phyloP scores from a whole-genome alignment of 2,329 filamentous ascomycete species.

The Xylariaceae sp. region DNA sequence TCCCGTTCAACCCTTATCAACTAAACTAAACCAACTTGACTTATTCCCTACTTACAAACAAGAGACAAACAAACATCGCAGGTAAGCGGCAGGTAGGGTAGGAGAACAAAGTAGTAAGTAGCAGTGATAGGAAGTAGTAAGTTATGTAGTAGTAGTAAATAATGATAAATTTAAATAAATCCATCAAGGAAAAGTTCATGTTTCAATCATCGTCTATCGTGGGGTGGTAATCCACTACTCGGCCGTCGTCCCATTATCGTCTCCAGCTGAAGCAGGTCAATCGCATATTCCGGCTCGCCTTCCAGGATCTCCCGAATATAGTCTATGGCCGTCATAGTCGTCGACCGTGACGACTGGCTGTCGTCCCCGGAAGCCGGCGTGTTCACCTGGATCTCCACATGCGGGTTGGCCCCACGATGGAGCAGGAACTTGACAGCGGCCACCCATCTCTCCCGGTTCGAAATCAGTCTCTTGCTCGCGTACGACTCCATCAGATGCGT shows the following conservation, averaged over 20 bases:
- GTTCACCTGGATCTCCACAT: slow-evolving; percentile 26
- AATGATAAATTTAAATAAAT: neutral
- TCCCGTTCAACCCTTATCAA: too few species aligned
- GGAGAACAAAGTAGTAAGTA: too few species aligned
- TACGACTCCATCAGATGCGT: slow-evolving; percentile 29
- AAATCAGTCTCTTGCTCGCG: slow-evolving; percentile 28
- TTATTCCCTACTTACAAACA: too few species aligned
- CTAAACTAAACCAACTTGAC: too few species aligned
- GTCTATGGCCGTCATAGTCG: slow-evolving; percentile 26
- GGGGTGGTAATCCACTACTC: slow-evolving; percentile 24
- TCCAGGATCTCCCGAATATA: slow-evolving; percentile 30
- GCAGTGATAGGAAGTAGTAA: too few species aligned
- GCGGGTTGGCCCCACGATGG: slow-evolving; percentile 28
- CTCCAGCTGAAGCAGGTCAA: slow-evolving; percentile 30
- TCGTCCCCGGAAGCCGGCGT: slow-evolving; percentile 22
- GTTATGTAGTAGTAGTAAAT: neutral
- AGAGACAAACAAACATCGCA: too few species aligned
- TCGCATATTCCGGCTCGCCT: slow-evolving; percentile 31
- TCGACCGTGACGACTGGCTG: slow-evolving; percentile 21
- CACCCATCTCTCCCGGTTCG: slow-evolving; percentile 31
- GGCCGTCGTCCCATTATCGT: slow-evolving; percentile 27
- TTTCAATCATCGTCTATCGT: slow-evolving; percentile 14
- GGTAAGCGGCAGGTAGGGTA: too few species aligned
- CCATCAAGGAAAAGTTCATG: slow-evolving; percentile 8
- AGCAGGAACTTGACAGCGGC: slow-evolving; percentile 29